phyloP scores from a whole-genome alignment of 2,329 filamentous ascomycete genomes.

The Hirsutella thompsonii region DNA sequence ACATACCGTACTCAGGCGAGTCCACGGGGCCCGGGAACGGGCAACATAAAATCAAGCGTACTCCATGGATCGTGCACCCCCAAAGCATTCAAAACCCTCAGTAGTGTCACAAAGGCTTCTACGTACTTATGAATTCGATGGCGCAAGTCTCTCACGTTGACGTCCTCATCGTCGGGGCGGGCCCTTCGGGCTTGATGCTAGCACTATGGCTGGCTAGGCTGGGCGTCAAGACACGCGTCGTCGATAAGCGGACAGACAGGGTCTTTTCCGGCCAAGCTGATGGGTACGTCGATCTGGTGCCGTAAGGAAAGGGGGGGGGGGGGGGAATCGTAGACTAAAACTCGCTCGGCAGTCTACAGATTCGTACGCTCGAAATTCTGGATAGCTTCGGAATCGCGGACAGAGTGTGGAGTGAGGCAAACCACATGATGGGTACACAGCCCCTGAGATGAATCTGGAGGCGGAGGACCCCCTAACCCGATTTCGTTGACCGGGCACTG shows the following conservation, averaged over 20 bases:
- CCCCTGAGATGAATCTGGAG: not conserved
- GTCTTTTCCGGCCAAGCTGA: constrained; percentile 28
- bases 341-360: constrained; percentile 30
- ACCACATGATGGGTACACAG: constrained; percentile 49
- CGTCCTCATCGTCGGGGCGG: constrained; percentile 27
- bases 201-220: constrained; percentile 28
- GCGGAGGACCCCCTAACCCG: no score
- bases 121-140: no score
- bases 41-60: no score
- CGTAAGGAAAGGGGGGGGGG: no score
- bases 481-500: no score
- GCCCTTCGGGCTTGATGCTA: constrained; percentile 29
- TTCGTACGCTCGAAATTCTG: constrained; percentile 58
- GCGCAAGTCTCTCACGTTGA: constrained; percentile 12
- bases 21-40: no score
- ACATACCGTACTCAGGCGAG: no score
- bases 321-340: not conserved
- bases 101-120: no score
- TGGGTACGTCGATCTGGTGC: no score
- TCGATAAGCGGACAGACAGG: constrained; percentile 29
- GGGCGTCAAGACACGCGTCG: constrained; percentile 26
- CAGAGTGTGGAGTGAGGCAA: constrained; percentile 50
- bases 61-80: no score
- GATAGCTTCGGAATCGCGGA: constrained; percentile 58
- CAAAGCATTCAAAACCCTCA: no score